phyloP scores from a whole-genome alignment of 1,284 basidiomycete species.

The Irpex sp. region DNA sequence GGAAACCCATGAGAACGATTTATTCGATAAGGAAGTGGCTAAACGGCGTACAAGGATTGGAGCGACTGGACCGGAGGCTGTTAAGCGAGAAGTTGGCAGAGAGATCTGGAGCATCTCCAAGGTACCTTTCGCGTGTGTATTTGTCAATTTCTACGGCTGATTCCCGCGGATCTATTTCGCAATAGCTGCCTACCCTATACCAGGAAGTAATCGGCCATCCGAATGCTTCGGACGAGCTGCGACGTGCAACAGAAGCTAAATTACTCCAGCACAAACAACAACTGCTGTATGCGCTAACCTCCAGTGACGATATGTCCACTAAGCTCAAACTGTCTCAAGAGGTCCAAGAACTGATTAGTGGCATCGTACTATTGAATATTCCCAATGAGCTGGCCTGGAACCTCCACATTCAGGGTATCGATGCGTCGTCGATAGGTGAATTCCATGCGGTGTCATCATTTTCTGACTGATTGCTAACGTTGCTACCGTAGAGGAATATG shows the following conservation, averaged over 20 bases:
- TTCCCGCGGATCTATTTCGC: not conserved
- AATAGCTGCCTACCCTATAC: conserved; percentile 67
- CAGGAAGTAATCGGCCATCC: conserved; percentile 76
- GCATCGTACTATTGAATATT: conserved; percentile 71
- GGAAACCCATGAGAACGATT: conserved; percentile 56
- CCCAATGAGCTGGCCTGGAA: conserved; percentile 80
- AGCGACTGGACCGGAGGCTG: conserved; percentile 62
- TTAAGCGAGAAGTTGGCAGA: conserved; percentile 63
- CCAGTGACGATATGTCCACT: conserved; percentile 35
- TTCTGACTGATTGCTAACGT: not conserved
- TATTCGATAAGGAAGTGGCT: conserved; percentile 63
- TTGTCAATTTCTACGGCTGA: conserved; percentile 7
- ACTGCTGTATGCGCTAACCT: conserved; percentile 52
- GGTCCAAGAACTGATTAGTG: conserved; percentile 67
- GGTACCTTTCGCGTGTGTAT: conserved; percentile 32
- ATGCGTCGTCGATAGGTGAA: conserved; percentile 69
- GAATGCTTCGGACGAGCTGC: conserved; percentile 66
- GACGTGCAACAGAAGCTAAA: conserved; percentile 68
- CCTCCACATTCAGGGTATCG: conserved; percentile 73
- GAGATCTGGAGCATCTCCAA: conserved; percentile 61
- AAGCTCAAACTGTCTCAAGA: conserved; percentile 57
- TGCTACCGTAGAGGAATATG: conserved; percentile 55
- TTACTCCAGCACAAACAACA: conserved; percentile 60
- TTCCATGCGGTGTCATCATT: conserved; percentile 6
- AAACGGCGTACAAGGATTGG: conserved; percentile 74